Base-by-base conservation (phyloP, 495 filamentous ascomycete species). In the Geoglossum glabrum region DNA sequence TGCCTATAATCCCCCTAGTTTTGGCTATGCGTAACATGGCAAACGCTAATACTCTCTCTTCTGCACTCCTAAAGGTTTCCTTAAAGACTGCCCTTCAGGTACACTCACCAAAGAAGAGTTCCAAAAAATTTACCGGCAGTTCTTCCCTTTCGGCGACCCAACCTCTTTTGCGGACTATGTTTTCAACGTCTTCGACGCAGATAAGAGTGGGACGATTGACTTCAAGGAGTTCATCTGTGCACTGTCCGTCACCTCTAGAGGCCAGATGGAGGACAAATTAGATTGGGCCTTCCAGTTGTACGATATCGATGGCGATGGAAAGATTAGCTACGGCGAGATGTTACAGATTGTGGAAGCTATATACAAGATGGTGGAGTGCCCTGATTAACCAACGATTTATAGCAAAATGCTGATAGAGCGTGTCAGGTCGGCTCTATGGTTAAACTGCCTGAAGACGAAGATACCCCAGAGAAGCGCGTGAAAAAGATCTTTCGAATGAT, bases 201-300 rank as follows among this genome's bases (percentile, higher is more conserved):
- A 98, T 72, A 90, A 94, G 65, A 93, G 86, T 36, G 92, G 92
- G 57, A 87, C 86, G 59, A 98, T 98, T 67, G 92, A 98, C 75
- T 98, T 98, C 72, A 97, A 98, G 69, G 93, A 97, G 69, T 97
- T 97, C 72, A 98, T 98, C 71, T 96, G 93, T 73, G 93, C 92
- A 23, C 73, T 98, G 47, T 95, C 89, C 68, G 93, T 98, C 64
- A 98, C 92, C 17, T 93, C 86, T 65, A 80, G 93, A 46, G 92
- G 92, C 61, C 92, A 94, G 75, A 90, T 97, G 87, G 93, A 97
- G 75, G 92, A 98, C 70, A 98, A 98, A 70, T 78, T 98, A 57
- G 93, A 97, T 68, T 98, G 92, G 92, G 92, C 92, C 21, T 98
- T 98, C 73, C 93, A 98, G 72, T 78, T 98, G 66, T 98, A 98